Base-by-base conservation (phyloP, 768 basidiomycete genomes). In the Tulasnella sp. region DNA sequence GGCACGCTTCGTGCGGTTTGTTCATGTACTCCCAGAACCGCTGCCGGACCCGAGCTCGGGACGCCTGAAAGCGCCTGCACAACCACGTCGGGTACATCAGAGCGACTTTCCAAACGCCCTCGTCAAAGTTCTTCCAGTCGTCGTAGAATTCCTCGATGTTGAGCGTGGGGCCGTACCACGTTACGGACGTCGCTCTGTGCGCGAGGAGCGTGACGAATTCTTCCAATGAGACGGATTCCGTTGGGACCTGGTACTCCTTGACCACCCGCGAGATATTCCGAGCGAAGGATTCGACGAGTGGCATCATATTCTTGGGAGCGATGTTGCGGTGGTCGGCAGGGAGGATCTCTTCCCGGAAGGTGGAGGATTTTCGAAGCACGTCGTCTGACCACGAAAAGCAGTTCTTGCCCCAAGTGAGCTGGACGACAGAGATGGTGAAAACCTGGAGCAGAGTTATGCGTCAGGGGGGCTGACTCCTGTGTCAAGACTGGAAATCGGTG, bases 231-330 rank as follows among this genome's bases (percentile, higher is more conserved):
- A 77, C 76, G 24, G 58, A 77, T 50, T 28, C 69, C n/a, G 3
- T 54, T 14, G 46, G 58, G 50, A 40, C 72, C 11, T 22, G 9
- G 34, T 75, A 24, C 69, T 79, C 41, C 4, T 28, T 69, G 34
- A 73, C 42, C 6, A 72, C 60, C 18, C 31, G 20, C 2, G 34
- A 48, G 9, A 73, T 22, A 22, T 72, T 31, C 3, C 31, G 24
- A 20, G 41, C 76, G 50, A 77, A 77, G 5, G 41, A 24, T 8
- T 50, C 11, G 18, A 79, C 16, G 48, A 79, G 34, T 5, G 37
- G 34, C 72, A 20, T 28, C 22, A 79, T 44, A 22, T 79, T 40
- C 60, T 72, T 79, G 14, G 78, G 69, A 9, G 58, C 34, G 42
- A 79, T 72, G 42, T n/a, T 41, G 22, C 60, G 37, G 8, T 79